These are phyloP conservation scores for Lanmaoa pseudosensibilis DNA, from an alignment of 768 basidiomycete species.

Conservation along the genomic window DNA sequence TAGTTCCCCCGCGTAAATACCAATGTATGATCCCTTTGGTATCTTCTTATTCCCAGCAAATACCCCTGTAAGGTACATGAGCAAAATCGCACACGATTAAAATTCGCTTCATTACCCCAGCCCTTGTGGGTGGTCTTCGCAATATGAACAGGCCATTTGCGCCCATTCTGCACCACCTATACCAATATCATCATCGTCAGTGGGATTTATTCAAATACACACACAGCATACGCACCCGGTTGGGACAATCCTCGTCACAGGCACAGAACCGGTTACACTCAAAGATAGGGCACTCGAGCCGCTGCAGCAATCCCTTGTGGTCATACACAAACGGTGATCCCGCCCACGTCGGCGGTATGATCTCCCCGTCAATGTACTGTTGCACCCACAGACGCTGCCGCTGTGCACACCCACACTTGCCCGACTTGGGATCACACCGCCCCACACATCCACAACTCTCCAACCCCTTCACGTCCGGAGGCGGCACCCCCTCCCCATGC, in stretches of 20 bases:
- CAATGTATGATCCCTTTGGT: slow-evolving; percentile 67
- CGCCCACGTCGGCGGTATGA: slow-evolving; percentile 34
- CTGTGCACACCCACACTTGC: slow-evolving; percentile 66
- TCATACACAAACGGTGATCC: slow-evolving; percentile 70
- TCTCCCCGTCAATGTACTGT: slow-evolving; percentile 17
- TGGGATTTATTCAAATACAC: background rate
- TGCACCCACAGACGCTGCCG: slow-evolving; percentile 47
- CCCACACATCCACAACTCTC: slow-evolving; percentile 76
- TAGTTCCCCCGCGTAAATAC: slow-evolving; percentile 84
- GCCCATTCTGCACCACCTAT: slow-evolving; percentile 82
- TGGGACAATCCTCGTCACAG: slow-evolving; percentile 79
- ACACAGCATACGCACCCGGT: slow-evolving; percentile 51
- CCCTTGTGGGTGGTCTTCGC: slow-evolving; percentile 75
- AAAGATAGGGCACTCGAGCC: slow-evolving; percentile 61
- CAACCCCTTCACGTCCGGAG: slow-evolving; percentile 57
- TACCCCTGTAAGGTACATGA: slow-evolving; percentile 50
- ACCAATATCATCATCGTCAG: background rate
- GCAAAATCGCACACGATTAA: background rate
- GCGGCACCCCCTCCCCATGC: slow-evolving; percentile 66
- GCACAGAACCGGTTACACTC: slow-evolving; percentile 85
- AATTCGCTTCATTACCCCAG: slow-evolving; percentile 61
- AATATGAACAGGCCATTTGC: slow-evolving; percentile 62
- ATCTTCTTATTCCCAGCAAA: slow-evolving; percentile 68
- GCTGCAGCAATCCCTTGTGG: slow-evolving; percentile 51
- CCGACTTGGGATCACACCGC: slow-evolving; percentile 70